Evolutionary conservation across 495 filamentous ascomycete genomes (phyloP).

Genomic region (Aspergillus asperescens): DNA sequence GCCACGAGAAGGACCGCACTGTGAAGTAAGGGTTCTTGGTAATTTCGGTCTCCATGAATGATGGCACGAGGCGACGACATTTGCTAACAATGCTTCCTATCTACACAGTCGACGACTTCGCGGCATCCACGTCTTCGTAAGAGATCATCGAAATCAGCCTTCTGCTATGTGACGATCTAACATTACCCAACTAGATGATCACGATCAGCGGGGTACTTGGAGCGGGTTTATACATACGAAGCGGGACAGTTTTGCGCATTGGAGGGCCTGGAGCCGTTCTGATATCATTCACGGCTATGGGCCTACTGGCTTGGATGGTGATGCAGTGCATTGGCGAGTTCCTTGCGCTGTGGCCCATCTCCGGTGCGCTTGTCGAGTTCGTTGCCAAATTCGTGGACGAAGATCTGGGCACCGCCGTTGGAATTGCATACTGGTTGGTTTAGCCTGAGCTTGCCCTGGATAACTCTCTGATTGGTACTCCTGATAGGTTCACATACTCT

Average conservation of each 20-base stretch:
- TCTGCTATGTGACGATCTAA: not conserved
- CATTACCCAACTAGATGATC: constrained; percentile 30
- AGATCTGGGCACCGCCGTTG: constrained; percentile 43
- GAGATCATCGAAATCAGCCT: constrained; percentile 12
- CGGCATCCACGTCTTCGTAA: constrained; percentile 42
- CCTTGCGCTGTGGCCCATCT: constrained; percentile 45
- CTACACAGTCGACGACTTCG: constrained; percentile 27
- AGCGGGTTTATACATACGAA: constrained; percentile 43
- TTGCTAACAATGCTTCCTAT: constrained; percentile 1
- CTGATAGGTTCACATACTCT: constrained; percentile 44
- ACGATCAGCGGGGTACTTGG: constrained; percentile 43
- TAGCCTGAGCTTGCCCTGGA: too few relatives aligned
- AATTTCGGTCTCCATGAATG: not conserved
- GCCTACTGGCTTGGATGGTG: constrained; percentile 36
- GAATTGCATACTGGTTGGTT: constrained; percentile 43
- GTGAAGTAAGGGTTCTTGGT: constrained; percentile 17
- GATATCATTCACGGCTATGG: constrained; percentile 39
- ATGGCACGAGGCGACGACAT: not conserved
- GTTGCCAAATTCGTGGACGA: constrained; percentile 46
- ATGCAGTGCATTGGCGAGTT: constrained; percentile 49
- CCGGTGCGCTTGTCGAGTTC: constrained; percentile 42
- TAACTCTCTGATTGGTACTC: not conserved
- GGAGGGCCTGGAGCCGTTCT: constrained; percentile 40
- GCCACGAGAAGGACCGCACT: constrained; percentile 16
- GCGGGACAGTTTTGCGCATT: constrained; percentile 38